These are phyloP conservation scores for Lodderomyces parapsilosis DNA, from an alignment of 1,139 yeast genomes.

Conservation along the genomic window DNA sequence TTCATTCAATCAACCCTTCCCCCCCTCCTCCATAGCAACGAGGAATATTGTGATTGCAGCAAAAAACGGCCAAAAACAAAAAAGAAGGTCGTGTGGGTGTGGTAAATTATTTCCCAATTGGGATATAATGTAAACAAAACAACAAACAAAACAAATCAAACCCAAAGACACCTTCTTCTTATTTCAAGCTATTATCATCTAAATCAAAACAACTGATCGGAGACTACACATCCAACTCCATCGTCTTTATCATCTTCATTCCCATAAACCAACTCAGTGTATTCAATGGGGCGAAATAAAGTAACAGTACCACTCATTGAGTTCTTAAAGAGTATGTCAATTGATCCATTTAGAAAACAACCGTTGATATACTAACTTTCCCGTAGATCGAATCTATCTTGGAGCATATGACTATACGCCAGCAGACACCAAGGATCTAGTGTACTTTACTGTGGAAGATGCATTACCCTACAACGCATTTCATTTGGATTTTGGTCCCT, in stretches of 20 bases:
- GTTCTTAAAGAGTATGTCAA: slow-evolving; percentile 47
- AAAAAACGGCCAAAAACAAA: neutral
- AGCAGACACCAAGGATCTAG: slow-evolving; percentile 68
- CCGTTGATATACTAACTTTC: slow-evolving; percentile 21
- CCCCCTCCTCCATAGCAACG: too few relatives aligned
- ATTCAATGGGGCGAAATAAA: slow-evolving; percentile 12
- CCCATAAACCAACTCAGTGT: neutral
- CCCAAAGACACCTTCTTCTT: neutral
- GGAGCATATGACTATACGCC: slow-evolving; percentile 88
- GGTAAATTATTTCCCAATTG: slow-evolving; percentile 7
- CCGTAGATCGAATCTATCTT: slow-evolving; percentile 78
- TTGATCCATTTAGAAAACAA: too few relatives aligned
- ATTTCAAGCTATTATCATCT: too few relatives aligned
- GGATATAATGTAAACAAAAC: slow-evolving; percentile 1
- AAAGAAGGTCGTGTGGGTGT: neutral
- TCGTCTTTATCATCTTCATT: neutral
- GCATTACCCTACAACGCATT: slow-evolving; percentile 88
- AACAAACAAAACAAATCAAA: neutral
- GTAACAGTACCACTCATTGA: slow-evolving; percentile 38
- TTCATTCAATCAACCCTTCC: too few relatives aligned
- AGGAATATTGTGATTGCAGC: too few relatives aligned
- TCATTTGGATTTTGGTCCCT: slow-evolving; percentile 94
- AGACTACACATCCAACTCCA: too few relatives aligned
- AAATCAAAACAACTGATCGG: too few relatives aligned
- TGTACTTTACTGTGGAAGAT: slow-evolving; percentile 90